These are phyloP conservation scores for Termitomyces sp. DNA, from an alignment of 768 basidiomycete species.

Conservation along the genomic window DNA sequence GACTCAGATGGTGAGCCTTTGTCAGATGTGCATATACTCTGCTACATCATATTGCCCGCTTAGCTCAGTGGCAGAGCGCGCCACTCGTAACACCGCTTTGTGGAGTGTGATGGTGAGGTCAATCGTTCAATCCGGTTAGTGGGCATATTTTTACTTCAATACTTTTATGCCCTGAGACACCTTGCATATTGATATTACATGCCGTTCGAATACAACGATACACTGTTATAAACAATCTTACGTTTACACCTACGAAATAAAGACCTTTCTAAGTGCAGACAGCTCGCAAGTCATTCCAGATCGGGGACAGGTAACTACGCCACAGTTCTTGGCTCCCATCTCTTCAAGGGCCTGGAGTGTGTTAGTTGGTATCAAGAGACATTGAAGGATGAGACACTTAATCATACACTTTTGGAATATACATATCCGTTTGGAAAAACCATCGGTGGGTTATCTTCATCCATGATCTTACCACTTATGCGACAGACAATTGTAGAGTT, in stretches of 20 bases:
- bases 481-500: conserved; percentile 95
- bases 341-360: conserved; percentile 76
- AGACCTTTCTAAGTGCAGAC: conserved; percentile 76
- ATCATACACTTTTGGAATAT: conserved; percentile 83
- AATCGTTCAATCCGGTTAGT: conserved; percentile 35
- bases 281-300: conserved; percentile 64
- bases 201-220: not conserved
- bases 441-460: conserved; percentile 90
- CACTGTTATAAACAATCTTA: not conserved
- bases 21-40: too few relatives aligned
- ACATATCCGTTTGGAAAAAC: conserved; percentile 88
- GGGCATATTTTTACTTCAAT: conserved; percentile 17
- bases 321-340: conserved; percentile 78
- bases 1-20: too few relatives aligned
- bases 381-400: not conserved
- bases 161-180: too few relatives aligned
- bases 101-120: conserved; percentile 28
- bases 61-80: conserved; percentile 62
- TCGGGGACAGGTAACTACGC: conserved; percentile 80
- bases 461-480: conserved; percentile 91
- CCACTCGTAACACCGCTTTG: conserved; percentile 38
- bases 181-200: too few relatives aligned
- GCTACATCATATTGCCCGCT: conserved; percentile 28
- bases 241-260: conserved; percentile 58
- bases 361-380: conserved; percentile 1